A percentile compares a stretch with the other conserved stretches of the same genome.
Conservation (phyloP, 306 rosid genomes). For the Boehmeria nivea region DNA sequence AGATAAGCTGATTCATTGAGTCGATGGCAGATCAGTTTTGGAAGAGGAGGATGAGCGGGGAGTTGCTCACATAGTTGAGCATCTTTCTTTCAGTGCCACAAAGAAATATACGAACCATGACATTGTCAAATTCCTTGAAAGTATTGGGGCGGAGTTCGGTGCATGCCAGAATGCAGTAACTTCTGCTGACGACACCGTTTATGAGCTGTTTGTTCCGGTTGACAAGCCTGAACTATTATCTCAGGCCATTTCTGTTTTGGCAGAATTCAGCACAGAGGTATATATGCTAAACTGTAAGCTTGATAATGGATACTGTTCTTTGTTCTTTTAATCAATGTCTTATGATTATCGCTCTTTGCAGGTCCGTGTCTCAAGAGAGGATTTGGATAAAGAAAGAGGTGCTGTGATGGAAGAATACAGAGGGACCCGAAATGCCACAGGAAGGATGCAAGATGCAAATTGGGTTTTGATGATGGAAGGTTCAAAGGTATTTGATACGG, state of each 20-base stretch:
- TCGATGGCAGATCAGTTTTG: conserved; percentile 79
- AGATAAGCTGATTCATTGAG: conserved; percentile 3
- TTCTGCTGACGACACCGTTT: conserved; percentile 77
- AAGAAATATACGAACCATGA: conserved; percentile 77
- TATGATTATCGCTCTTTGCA: conserved; percentile 25
- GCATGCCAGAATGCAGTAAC: conserved; percentile 95
- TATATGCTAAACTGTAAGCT: neutral
- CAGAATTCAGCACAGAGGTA: conserved; percentile 96
- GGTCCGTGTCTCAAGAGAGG: conserved; percentile 84
- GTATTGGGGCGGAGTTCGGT: conserved; percentile 92
- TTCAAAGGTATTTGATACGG: conserved; percentile 58
- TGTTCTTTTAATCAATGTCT: neutral
- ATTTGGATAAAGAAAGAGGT: conserved; percentile 84
- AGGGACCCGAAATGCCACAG: conserved; percentile 82
- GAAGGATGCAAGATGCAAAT: conserved; percentile 96
- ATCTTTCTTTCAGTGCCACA: conserved; percentile 95
- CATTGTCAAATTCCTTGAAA: conserved; percentile 80
- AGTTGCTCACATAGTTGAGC: conserved; percentile 95
- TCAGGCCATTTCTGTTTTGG: conserved; percentile 77
- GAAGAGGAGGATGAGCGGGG: conserved; percentile 98
- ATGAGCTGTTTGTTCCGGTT: conserved; percentile 88
- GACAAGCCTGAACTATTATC: conserved; percentile 82
- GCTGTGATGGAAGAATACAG: conserved; percentile 95
- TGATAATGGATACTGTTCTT: neutral
- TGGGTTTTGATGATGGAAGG: conserved; percentile 88